Evolutionary conservation across 768 basidiomycete genomes (phyloP).

Genomic region (Ramaria sp.): DNA sequence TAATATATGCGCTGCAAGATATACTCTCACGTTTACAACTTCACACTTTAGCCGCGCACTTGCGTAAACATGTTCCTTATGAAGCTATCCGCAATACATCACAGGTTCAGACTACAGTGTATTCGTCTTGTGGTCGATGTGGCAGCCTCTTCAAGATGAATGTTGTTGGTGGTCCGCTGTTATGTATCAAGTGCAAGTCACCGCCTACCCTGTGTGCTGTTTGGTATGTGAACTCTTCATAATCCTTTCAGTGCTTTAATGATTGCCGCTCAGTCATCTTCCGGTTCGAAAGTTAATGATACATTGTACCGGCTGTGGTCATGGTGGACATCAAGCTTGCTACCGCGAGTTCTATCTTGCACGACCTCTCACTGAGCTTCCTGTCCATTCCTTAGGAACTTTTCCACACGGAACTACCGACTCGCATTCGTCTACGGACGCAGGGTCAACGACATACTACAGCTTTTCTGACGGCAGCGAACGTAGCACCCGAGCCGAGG

Average conservation of each 20-base stretch:
- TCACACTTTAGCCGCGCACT: conserved; percentile 58
- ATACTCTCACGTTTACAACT: conserved; percentile 50
- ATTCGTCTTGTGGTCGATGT: conserved; percentile 60
- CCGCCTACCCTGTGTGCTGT: conserved; percentile 49
- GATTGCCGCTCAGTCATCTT: conserved; percentile 41
- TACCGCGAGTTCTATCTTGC: conserved; percentile 57
- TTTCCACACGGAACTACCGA: conserved; percentile 13
- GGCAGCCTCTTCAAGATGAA: conserved; percentile 38
- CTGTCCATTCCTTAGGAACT: conserved; percentile 17
- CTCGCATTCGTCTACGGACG: conserved; percentile 13
- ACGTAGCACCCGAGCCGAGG: conserved; percentile 13
- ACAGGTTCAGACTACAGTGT: conserved; percentile 55
- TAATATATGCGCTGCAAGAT: conserved; percentile 30
- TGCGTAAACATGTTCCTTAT: conserved; percentile 51
- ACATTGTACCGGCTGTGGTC: conserved; percentile 65
- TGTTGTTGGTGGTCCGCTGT: conserved; percentile 25
- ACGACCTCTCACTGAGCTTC: conserved; percentile 42
- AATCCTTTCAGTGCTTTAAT: background rate
- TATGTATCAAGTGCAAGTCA: conserved; percentile 47
- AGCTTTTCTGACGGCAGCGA: conserved; percentile 13
- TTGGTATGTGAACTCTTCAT: conserved; percentile 41
- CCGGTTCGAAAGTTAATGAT: conserved; percentile 64
- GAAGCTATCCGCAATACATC: conserved; percentile 44
- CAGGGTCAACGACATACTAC: conserved; percentile 10
- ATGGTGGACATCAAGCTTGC: conserved; percentile 76